phyloP scores from a whole-genome alignment of 2,329 filamentous ascomycete genomes.

The Coniochaeta sp. region DNA sequence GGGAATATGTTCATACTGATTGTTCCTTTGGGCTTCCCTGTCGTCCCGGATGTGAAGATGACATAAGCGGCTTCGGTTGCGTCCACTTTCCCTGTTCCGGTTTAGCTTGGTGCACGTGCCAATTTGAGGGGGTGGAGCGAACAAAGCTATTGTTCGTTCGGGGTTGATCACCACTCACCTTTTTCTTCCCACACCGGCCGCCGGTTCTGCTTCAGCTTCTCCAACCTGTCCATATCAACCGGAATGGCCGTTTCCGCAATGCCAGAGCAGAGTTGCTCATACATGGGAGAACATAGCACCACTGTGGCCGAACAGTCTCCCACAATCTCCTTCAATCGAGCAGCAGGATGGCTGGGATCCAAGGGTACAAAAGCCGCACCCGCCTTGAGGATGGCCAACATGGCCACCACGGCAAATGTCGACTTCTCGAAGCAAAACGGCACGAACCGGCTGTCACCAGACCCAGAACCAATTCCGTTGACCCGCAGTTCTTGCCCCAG shows the following conservation, averaged over 20 bases:
- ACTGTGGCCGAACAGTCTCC: conserved; percentile 11
- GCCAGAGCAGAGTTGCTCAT: conserved; percentile 7
- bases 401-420: conserved; percentile 5
- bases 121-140: not conserved
- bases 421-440: conserved; percentile 9
- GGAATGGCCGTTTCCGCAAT: conserved; percentile 4
- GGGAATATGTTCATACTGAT: conserved; percentile 17
- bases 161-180: too few relatives aligned
- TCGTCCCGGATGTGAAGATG: conserved; percentile 34
- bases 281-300: conserved; percentile 13
- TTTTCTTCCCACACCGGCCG: not conserved
- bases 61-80: conserved; percentile 22
- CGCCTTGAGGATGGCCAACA: conserved; percentile 6
- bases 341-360: conserved; percentile 10
- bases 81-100: not conserved
- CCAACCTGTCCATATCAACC: conserved; percentile 6
- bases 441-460: not conserved
- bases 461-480: not conserved
- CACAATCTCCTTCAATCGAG: conserved; percentile 12
- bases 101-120: not conserved
- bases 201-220: not conserved
- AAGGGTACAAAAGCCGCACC: not conserved
- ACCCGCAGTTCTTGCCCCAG: not conserved
- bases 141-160: too few relatives aligned
- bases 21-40: conserved; percentile 40